Evolutionary conservation across 106 monocot genomes (phyloP).

Genomic region (Acanthochlamys bracteata): DNA sequence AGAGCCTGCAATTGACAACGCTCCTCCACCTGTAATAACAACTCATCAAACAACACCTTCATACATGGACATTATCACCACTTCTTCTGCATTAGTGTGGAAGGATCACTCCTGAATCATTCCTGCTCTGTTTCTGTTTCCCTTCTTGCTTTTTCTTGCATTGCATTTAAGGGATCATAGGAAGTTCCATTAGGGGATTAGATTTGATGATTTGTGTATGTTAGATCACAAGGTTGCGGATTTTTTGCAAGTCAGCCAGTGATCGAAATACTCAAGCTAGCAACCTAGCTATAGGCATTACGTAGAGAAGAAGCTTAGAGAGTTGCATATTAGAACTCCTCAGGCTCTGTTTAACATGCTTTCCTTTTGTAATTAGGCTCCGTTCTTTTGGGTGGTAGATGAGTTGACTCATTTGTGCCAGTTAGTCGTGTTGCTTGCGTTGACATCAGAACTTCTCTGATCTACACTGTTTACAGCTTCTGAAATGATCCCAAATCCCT

Average conservation of each 20-base stretch:
- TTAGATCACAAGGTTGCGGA: conserved; percentile 19
- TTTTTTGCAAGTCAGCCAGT: conserved; percentile 23
- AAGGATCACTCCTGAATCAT: conserved; percentile 15
- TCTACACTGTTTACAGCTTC: too few species aligned
- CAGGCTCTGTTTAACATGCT: too few species aligned
- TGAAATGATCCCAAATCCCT: too few species aligned
- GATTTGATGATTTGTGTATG: background rate
- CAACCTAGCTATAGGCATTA: too few species aligned
- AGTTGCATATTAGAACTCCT: too few species aligned
- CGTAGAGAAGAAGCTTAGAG: too few species aligned
- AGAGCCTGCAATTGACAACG: background rate
- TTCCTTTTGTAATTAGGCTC: too few species aligned
- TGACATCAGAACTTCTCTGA: too few species aligned
- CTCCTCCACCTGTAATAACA: background rate
- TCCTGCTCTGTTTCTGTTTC: background rate
- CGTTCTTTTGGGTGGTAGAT: too few species aligned
- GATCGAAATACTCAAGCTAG: background rate
- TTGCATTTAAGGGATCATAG: background rate
- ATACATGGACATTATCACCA: background rate
- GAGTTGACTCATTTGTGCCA: too few species aligned
- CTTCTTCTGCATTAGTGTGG: conserved; percentile 35
- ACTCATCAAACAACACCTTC: background rate
- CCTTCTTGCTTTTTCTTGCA: background rate
- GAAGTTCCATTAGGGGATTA: background rate
- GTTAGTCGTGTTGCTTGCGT: too few species aligned